Base-by-base conservation (phyloP, 2,329 filamentous ascomycete species). In the Alternaria arborescens region DNA sequence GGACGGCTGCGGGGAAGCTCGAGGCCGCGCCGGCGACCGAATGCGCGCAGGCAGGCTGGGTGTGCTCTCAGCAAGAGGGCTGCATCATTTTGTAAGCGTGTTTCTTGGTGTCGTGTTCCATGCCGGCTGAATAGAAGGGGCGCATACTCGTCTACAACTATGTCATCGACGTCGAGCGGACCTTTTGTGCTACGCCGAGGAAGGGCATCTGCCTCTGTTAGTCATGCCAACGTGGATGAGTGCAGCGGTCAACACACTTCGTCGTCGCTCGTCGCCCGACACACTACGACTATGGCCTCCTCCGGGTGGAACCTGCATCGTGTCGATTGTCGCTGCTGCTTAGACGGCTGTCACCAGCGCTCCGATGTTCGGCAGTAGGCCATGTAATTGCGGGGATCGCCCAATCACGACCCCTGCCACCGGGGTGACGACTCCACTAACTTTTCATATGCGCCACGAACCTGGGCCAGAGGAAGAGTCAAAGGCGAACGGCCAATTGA, bases 151-250 rank as follows among this genome's bases (percentile, higher is more conserved):
- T 94, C 90, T 65, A 89, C 87, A 63, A 83, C 81, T 70, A 94
- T 71, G 52, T 65, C 65, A 71, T 95, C 71, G 52, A 59, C 64
- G 55, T 78, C 92, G 20, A 97, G 82, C 4, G 93, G 93, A 1
- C 92, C 92, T 77, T 89, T 91, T 5, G 92, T 95, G 44, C 89
- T 86, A 42, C 89, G 88, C 52, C 90, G 84, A 8, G 89, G 86
- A 44, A 89, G 81, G n/a, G 85, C 80, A 46, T 85, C 86, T 87
- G 67, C 14, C 16, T 34, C 26, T 43, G 48, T 61, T 51, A 65
- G 60, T 44, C 43, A 40, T 48, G 7, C 44, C 41, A 38, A n/a
- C n/a, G 12, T 6, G 26, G 28, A 22, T 38, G 16, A 18, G 32
- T 38, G 48, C 7, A 26, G 32, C 5, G 1, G 10, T 26, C 22